Evolutionary conservation across 1,139 yeast genomes (phyloP).

Genomic region (Hemisphaericaspora xylofermentans): DNA sequence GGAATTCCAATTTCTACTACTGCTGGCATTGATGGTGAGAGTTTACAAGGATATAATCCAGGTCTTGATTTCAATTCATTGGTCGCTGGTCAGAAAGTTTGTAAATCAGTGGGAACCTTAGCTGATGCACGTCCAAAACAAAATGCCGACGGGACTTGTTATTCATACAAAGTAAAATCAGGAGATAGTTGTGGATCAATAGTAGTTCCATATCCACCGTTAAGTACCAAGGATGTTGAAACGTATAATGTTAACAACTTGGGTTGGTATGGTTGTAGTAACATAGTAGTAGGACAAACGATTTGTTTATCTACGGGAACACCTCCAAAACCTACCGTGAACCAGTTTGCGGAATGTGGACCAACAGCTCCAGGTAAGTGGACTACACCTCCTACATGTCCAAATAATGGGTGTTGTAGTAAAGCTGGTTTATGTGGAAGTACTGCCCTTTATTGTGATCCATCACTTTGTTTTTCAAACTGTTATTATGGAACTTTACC

Average conservation of each 20-base stretch:
- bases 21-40: constrained; percentile 14
- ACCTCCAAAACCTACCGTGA: constrained; percentile 15
- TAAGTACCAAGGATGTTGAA: constrained; percentile 9
- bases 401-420: constrained; percentile 21
- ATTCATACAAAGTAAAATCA: constrained; percentile 8
- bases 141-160: constrained; percentile 14
- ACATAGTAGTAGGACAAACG: constrained; percentile 11
- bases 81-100: constrained; percentile 12
- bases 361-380: constrained; percentile 16
- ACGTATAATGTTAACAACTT: constrained; percentile 11
- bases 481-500: constrained; percentile 20
- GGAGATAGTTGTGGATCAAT: constrained; percentile 15
- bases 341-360: constrained; percentile 17
- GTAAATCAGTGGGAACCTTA: constrained; percentile 12
- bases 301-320: constrained; percentile 17
- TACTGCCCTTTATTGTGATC: constrained; percentile 16
- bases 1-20: constrained; percentile 3
- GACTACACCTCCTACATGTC: constrained; percentile 11
- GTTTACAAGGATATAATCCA: constrained; percentile 15
- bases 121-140: constrained; percentile 10
- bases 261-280: constrained; percentile 16
- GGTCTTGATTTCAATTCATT: constrained; percentile 11
- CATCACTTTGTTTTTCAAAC: constrained; percentile 18
- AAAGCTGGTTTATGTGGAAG: constrained; percentile 16
- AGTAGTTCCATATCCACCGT: constrained; percentile 9